Base-by-base conservation (phyloP, 805 yeast genomes). In the Starmerella floricola region DNA sequence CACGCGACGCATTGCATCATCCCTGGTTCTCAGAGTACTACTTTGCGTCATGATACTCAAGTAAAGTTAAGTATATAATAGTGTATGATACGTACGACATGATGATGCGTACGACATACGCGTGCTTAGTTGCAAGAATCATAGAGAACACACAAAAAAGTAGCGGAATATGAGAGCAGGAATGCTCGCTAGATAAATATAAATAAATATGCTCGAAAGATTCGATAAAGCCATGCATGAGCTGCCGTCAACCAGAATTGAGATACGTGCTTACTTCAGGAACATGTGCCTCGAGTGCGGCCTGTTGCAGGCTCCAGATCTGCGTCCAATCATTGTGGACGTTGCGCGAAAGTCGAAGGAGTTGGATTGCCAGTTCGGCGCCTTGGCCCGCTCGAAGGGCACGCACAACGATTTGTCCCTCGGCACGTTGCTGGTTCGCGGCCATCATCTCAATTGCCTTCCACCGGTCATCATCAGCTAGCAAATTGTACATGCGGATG, bases 21-120 rank as follows among this genome's bases (percentile, higher is more conserved):
- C 81, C 84, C 10, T 77, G 94, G 94, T 83, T 84, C 58, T 78
- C 76, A 42, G 94, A 84, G 53, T 78, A 31, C 34, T 45, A 47
- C 31, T 38, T 30, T n/a, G n/a, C n/a, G n/a, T n/a, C n/a, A n/a
- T n/a, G n/a, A n/a, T n/a, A n/a, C n/a, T n/a, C n/a, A n/a, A n/a
- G n/a, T n/a, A n/a, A n/a, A n/a, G n/a, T n/a, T n/a, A n/a, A n/a
- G n/a, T n/a, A n/a, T n/a, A n/a, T n/a, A n/a, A n/a, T n/a, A n/a
- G n/a, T n/a, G n/a, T n/a, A n/a, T n/a, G n/a, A n/a, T n/a, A n/a
- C n/a, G n/a, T n/a, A n/a, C n/a, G n/a, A n/a, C n/a, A n/a, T n/a
- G n/a, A n/a, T n/a, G n/a, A n/a, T n/a, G n/a, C n/a, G n/a, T n/a
- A n/a, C n/a, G n/a, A n/a, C n/a, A n/a, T n/a, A n/a, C n/a, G n/a